These are phyloP conservation scores for Choiromyces venosus DNA, from an alignment of 495 filamentous ascomycete species.

Conservation along the genomic window DNA sequence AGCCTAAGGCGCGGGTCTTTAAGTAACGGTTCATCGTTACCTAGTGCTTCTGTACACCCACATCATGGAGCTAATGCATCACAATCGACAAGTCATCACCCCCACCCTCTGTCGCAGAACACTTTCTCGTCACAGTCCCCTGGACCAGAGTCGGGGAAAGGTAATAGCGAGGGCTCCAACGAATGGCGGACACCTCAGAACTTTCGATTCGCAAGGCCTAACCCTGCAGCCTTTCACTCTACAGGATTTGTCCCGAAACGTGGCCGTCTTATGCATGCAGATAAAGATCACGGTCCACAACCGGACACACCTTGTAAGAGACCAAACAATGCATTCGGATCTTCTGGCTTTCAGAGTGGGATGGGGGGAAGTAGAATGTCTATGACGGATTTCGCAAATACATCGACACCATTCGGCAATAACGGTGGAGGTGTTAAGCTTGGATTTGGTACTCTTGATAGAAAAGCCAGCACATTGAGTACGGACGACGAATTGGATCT, in stretches of 20 bases:
- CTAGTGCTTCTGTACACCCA: conserved; percentile 54
- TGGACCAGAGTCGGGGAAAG: conserved; percentile 46
- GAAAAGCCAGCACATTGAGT: conserved; percentile 34
- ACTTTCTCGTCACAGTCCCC: conserved; percentile 58
- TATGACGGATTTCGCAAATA: conserved; percentile 52
- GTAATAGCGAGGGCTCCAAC: conserved; percentile 39
- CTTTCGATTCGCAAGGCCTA: conserved; percentile 75
- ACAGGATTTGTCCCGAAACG: conserved; percentile 89
- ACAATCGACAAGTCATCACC: conserved; percentile 48
- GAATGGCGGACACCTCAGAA: conserved; percentile 65
- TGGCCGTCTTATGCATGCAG: conserved; percentile 51
- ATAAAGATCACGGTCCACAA: conserved; percentile 55
- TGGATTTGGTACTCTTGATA: conserved; percentile 20
- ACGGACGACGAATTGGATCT: conserved; percentile 34
- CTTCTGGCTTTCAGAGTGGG: conserved; percentile 52
- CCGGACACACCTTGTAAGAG: conserved; percentile 96
- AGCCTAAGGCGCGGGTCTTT: background rate
- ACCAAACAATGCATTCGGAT: conserved; percentile 54
- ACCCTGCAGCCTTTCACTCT: conserved; percentile 83
- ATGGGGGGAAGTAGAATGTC: conserved; percentile 60
- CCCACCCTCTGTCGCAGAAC: conserved; percentile 79
- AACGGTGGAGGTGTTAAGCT: conserved; percentile 33
- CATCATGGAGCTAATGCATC: conserved; percentile 36
- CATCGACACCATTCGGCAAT: conserved; percentile 44
- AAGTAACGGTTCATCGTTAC: conserved; percentile 51